Evolutionary conservation across 441 rosid species (phyloP), one percentile per base, ranked within the genome.

Genomic region (Brassica hybrid): DNA sequence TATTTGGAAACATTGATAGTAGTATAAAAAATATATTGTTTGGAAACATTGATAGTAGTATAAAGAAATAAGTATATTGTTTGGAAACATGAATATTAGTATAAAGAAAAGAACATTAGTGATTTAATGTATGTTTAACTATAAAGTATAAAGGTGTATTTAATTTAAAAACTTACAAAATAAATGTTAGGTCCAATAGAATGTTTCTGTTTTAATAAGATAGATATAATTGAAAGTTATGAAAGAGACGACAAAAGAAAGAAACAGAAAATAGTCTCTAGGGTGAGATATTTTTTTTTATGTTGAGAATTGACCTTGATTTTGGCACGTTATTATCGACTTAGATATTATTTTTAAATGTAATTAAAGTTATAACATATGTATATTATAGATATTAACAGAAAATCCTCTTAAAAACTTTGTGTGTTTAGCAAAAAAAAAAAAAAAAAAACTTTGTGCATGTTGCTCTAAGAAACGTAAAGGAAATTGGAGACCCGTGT

Each of bases 401-500:
- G 19, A 50, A 50, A 14, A 3, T 50, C 18, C 18, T 7, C 2
- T 50, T 6, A 4, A n/a, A 14, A 52, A 52, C 19, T 52, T 52
- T 52, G 57, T 52, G 57, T n/a, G n/a, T n/a, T n/a, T n/a, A n/a
- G n/a, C n/a, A n/a, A n/a, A n/a, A n/a, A n/a, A n/a, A n/a, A n/a
- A n/a, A n/a, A n/a, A n/a, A n/a, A n/a, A 4, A n/a, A 14, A 52
- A 52, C 19, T 52, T 52, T 52, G 57, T 52, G 57, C 16, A 52
- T 16, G 9, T 16, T 52, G 10, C 57, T 48, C 7, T 50, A 48
- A 50, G 57, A 52, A 52, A 52, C 16, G 19, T 52, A 16, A 17
- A 54, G 17, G 59, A 17, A 17, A 17, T 8, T 54, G 59, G 21
- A 71, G 57, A 71, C n/a, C n/a, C 58, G 45, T 63, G 72, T 67